Conservation (phyloP, 176 grass and related monocot genomes). For the Guadua angustifolia region DNA sequence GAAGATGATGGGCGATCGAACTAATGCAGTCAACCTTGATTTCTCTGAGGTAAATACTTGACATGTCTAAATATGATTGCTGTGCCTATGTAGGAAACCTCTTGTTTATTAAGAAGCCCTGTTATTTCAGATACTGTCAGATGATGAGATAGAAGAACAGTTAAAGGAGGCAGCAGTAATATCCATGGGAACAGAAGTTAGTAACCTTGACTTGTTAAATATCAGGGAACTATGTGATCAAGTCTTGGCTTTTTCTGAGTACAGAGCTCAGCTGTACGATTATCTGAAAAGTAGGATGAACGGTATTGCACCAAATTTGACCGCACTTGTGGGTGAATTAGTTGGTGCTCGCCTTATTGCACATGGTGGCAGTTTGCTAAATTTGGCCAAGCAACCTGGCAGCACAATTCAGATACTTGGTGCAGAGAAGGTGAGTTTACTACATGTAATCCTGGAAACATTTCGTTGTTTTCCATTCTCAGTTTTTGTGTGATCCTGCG, state of each 20-base stretch:
- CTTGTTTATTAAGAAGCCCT: slow-evolving; percentile 11
- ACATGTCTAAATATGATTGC: not conserved
- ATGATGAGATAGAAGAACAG: slow-evolving; percentile 77
- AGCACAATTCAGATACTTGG: slow-evolving; percentile 95
- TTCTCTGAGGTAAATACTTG: slow-evolving; percentile 74
- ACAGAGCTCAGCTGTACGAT: slow-evolving; percentile 85
- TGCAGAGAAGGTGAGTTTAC: slow-evolving; percentile 77
- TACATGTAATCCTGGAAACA: not conserved
- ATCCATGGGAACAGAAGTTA: slow-evolving; percentile 98
- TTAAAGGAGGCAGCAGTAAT: slow-evolving; percentile 79
- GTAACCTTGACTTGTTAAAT: slow-evolving; percentile 72
- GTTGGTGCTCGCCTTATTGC: slow-evolving; percentile 92
- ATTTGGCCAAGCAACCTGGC: slow-evolving; percentile 87
- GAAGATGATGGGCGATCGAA: slow-evolving; percentile 80
- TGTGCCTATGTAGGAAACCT: not conserved
- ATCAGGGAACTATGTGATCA: slow-evolving; percentile 83
- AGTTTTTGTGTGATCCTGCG: not conserved
- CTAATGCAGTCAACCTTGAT: slow-evolving; percentile 75
- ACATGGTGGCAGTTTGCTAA: slow-evolving; percentile 80
- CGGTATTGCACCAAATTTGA: slow-evolving; percentile 82
- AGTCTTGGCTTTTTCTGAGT: slow-evolving; percentile 89
- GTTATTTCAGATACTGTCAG: slow-evolving; percentile 55
- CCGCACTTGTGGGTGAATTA: slow-evolving; percentile 57
- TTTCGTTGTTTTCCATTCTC: not conserved
- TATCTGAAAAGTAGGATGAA: slow-evolving; percentile 86